A percentile compares a stretch with the other conserved stretches of the same genome.
Conservation (phyloP, 2,329 filamentous ascomycete genomes). For the Epichloe coenophiala region DNA sequence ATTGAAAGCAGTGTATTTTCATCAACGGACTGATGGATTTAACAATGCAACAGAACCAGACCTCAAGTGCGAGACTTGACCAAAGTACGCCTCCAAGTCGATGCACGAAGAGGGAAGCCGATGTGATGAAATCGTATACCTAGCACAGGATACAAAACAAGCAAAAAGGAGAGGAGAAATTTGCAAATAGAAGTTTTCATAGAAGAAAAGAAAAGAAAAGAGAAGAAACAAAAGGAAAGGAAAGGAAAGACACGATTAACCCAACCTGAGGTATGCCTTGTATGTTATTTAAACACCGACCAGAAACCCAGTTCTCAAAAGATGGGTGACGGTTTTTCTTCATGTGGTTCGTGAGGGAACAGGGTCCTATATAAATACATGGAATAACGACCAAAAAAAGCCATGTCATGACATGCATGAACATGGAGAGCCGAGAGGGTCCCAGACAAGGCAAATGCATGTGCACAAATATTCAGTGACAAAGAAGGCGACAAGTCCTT, state of each 20-base stretch:
- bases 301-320: not conserved
- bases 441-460: constrained; percentile 13
- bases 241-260: not conserved
- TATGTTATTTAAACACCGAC: not conserved
- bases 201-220: no score
- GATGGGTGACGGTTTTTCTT: not conserved
- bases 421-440: constrained; percentile 24
- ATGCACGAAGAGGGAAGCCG: not conserved
- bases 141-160: not conserved
- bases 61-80: not conserved
- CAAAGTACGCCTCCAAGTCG: not conserved
- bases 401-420: constrained; percentile 20
- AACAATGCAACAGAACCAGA: not conserved
- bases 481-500: constrained; percentile 2
- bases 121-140: not conserved
- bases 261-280: not conserved
- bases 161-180: not conserved
- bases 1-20: not conserved
- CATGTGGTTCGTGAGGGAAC: not conserved
- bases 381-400: not conserved
- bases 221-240: not conserved
- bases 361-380: constrained; percentile 3
- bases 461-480: constrained; percentile 9
- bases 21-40: not conserved
- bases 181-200: not conserved